phyloP scores from a whole-genome alignment of 805 yeast species.

The Saccharomycopsis fibuligera region DNA sequence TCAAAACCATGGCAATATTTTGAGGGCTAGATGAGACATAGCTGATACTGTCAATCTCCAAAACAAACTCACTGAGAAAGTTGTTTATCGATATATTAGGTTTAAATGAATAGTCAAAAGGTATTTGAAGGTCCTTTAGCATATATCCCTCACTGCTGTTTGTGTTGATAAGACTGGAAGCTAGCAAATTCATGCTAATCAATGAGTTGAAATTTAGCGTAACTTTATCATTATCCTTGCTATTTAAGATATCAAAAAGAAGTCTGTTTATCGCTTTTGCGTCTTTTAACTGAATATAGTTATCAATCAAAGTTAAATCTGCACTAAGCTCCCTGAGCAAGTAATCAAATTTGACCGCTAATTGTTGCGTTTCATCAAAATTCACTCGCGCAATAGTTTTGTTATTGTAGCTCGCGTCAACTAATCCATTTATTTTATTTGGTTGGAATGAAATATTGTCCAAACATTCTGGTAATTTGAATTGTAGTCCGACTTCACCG shows the following conservation, averaged over 20 bases:
- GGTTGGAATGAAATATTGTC: not conserved
- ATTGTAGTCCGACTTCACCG: not conserved
- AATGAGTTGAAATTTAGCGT: not conserved
- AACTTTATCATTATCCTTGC: not conserved
- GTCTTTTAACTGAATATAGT: not conserved
- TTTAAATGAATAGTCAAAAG: conserved; percentile 3
- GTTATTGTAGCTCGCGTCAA: not conserved
- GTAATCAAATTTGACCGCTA: conserved; percentile 1
- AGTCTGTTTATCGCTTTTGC: not conserved
- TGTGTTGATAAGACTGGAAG: not conserved
- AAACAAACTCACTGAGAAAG: not conserved
- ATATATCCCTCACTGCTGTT: not conserved
- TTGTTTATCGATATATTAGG: not conserved
- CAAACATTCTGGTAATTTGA: conserved; percentile 7
- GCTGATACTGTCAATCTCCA: conserved; percentile 8
- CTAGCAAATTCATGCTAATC: not conserved
- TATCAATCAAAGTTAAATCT: not conserved
- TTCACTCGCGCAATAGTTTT: not conserved
- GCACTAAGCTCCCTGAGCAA: not conserved
- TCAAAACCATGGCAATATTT: conserved; percentile 6
- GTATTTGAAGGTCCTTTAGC: conserved; percentile 5
- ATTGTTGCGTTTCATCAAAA: not conserved
- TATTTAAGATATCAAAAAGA: not conserved
- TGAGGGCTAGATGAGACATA: conserved; percentile 12
- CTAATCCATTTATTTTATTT: not conserved